These are phyloP conservation scores for Brettanomyces naardenensis DNA, from an alignment of 805 yeast species.

Conservation along the genomic window DNA sequence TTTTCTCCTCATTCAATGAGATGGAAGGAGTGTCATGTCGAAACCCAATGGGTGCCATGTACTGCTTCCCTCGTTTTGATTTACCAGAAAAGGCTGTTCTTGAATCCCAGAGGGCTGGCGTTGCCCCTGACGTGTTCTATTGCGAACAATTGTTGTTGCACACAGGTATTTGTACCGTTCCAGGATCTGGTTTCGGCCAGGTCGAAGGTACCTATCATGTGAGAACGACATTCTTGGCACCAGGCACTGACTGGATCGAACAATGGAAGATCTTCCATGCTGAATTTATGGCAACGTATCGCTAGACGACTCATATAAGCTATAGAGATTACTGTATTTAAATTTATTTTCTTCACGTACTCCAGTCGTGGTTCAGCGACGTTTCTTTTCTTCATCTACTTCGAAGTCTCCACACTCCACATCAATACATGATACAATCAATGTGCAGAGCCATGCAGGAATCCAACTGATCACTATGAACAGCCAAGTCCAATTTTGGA, in stretches of 20 bases:
- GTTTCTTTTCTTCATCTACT: constrained; percentile 8
- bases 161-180: constrained; percentile 96
- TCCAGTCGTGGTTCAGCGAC: not conserved
- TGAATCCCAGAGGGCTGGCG: constrained; percentile 47
- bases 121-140: constrained; percentile 80
- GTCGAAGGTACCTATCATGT: constrained; percentile 82
- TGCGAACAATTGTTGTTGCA: constrained; percentile 74
- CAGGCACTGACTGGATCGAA: constrained; percentile 84
- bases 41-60: constrained; percentile 96
- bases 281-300: constrained; percentile 54
- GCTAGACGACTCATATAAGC: not conserved
- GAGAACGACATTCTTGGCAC: constrained; percentile 95
- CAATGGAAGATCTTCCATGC: constrained; percentile 75
- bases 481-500: constrained; percentile 84
- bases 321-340: too few relatives aligned
- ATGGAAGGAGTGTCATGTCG: constrained; percentile 84
- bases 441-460: constrained; percentile 60
- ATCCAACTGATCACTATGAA: constrained; percentile 69
- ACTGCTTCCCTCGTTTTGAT: constrained; percentile 75
- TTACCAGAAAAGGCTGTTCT: constrained; percentile 57
- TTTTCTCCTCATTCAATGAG: constrained; percentile 62
- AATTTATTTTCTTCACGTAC: not conserved
- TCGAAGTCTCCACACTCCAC: constrained; percentile 9
- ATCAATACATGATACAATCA: constrained; percentile 19
- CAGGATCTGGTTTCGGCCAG: constrained; percentile 97